Evolutionary conservation across 768 basidiomycete genomes (phyloP).

Genomic region (Phaeotremella skinneri): DNA sequence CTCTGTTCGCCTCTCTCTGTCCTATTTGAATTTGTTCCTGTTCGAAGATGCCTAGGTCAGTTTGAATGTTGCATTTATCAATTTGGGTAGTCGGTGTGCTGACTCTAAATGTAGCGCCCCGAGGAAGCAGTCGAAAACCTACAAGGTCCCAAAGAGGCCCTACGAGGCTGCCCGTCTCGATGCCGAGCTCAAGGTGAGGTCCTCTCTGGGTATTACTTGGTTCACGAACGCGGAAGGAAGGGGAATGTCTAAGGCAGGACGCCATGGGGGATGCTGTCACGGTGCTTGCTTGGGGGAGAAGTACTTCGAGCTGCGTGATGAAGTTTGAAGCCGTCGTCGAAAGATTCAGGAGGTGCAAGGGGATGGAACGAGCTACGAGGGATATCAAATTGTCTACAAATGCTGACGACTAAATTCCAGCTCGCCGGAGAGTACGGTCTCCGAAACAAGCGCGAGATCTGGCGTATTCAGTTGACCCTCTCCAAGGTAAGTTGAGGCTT

Average conservation of each 20-base stretch:
- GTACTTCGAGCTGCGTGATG: not conserved
- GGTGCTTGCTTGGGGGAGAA: not conserved
- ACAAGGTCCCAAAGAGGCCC: conserved; percentile 97
- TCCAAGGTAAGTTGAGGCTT: conserved; percentile 63
- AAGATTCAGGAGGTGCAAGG: no score
- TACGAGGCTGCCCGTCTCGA: conserved; percentile 98
- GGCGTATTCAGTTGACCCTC: conserved; percentile 95
- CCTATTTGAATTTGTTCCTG: not conserved
- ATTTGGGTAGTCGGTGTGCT: not conserved
- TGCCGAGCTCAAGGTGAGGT: conserved; percentile 89
- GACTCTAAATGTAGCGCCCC: conserved; percentile 39
- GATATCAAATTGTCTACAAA: not conserved
- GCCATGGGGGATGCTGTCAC: not conserved
- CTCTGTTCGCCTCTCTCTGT: not conserved
- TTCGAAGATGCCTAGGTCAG: conserved; percentile 31
- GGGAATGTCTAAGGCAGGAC: not conserved
- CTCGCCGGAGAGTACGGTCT: conserved; percentile 99
- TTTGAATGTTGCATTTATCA: not conserved
- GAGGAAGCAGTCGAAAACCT: conserved; percentile 56
- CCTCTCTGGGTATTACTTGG: not conserved
- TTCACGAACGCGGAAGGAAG: not conserved
- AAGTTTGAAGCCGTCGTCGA: not conserved
- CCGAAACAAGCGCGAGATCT: conserved; percentile 99
- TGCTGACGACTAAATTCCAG: conserved; percentile 54
- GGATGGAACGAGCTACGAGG: not conserved